Evolutionary conservation across 345 rosid species (phyloP).

Genomic region (Dimocarpus longan): DNA sequence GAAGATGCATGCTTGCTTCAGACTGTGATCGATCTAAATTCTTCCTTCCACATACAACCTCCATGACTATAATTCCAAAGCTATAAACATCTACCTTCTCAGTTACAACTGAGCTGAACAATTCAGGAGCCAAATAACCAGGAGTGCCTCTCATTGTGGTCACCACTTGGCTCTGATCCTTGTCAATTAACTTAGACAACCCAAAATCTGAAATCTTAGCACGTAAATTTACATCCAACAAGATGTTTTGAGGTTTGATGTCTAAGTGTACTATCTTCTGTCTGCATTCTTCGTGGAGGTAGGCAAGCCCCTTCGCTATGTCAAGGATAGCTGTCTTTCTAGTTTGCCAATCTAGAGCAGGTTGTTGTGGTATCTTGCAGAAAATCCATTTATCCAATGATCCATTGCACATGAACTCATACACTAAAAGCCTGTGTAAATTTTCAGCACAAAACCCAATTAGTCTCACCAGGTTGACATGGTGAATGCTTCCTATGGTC

Average conservation of each 20-base stretch:
- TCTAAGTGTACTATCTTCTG: not conserved
- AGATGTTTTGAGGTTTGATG: not conserved
- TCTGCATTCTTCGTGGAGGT: not conserved
- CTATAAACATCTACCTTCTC: not conserved
- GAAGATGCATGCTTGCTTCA: not conserved
- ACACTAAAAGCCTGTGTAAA: not conserved
- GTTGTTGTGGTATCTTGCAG: not conserved
- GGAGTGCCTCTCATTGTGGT: not conserved
- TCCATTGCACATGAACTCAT: not conserved
- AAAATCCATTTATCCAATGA: conserved; percentile 5
- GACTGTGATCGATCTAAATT: not conserved
- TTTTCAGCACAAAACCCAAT: not conserved
- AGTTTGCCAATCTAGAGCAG: not conserved
- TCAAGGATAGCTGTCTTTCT: not conserved
- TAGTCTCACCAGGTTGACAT: not conserved
- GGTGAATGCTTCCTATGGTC: not conserved
- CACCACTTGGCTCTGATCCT: conserved; percentile 1
- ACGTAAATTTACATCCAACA: not conserved
- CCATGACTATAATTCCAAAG: not conserved
- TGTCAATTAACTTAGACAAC: not conserved
- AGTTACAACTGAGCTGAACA: not conserved
- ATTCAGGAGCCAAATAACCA: not conserved
- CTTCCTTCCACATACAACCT: not conserved
- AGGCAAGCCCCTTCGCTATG: not conserved
- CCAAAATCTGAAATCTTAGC: not conserved